Base-by-base conservation (phyloP, 106 monocot genomes). In the Chionographis japonica region DNA sequence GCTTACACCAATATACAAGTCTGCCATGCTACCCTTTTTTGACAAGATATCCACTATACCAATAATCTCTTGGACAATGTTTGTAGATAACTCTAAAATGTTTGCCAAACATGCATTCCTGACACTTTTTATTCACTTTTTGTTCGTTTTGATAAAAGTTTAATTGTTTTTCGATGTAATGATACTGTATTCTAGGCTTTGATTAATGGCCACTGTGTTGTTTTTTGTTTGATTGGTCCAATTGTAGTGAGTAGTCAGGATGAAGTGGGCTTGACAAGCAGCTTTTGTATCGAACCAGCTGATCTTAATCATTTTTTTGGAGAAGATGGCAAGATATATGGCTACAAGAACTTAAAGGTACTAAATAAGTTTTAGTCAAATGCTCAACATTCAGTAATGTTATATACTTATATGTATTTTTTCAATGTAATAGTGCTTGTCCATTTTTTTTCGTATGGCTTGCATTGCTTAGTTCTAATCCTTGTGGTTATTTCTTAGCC, bases 261-360 rank as follows among this genome's bases (percentile, higher is more conserved):
- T 52, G 88, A 91, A 78, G 81, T 91, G 27, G 91, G 79, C 66
- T 56, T 62, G 59, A 62, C 60, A 27, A 72, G 65, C 27, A 64
- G 79, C 62, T 72, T 53, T 58, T 67, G 52, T 38, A 64, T 86
- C 35, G 74, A 88, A 13, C 82, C 80, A 14, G 64, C 89, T 66
- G 88, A 89, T 58, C 76, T 95, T 8, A 86, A 82, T 69, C 86
- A 86, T 11, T 95, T 91, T 75, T 88, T 91, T 74, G 95, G 82
- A 77, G 91, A 88, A 78, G 95, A 89, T 81, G 95, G 88, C 37
- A 91, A 86, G 73, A 95, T 95, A 79, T 95, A 88, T 84, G 95
- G 95, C 8, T 95, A 86, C 80, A 95, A 86, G 52, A 63, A 71
- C 50, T 75, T 95, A 60, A 79, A 86, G 95, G 95, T 91, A 73